Conservation (phyloP, 768 basidiomycete genomes). For the Suillus occidentalis region DNA sequence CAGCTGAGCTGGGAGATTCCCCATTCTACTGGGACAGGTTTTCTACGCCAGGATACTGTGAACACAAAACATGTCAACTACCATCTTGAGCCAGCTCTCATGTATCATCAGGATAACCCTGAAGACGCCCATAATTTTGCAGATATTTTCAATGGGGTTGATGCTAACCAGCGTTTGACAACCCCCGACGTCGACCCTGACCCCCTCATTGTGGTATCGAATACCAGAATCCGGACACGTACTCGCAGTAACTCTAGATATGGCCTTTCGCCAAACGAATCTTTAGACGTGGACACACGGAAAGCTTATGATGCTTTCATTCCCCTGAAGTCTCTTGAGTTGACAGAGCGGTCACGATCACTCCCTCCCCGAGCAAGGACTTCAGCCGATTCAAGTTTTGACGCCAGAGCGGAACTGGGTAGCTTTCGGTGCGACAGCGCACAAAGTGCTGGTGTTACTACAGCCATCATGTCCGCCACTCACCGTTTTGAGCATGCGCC, state of each 20-base stretch:
- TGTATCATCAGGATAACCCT: not conserved
- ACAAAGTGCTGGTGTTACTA: not conserved
- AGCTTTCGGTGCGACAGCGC: not conserved
- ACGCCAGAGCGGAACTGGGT: not conserved
- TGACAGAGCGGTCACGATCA: not conserved
- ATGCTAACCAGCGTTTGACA: not conserved
- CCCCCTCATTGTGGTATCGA: not conserved
- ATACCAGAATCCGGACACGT: not conserved
- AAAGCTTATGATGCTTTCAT: not conserved
- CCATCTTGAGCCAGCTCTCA: not conserved
- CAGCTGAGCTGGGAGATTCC: conserved; percentile 25
- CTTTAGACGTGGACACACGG: not conserved
- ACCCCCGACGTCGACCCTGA: not conserved
- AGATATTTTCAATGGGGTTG: not conserved
- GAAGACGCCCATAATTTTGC: not conserved
- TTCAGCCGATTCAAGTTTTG: not conserved
- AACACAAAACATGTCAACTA: not conserved
- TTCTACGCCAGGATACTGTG: not conserved
- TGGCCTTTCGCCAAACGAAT: not conserved
- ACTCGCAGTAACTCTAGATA: not conserved
- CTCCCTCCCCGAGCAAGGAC: not conserved
- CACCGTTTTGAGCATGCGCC: not conserved
- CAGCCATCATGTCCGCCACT: not conserved
- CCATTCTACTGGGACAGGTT: not conserved
- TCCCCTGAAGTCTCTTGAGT: not conserved